Percentiles rank a stretch among this genome's conserved stretches.
Conservation (phyloP, 2,329 filamentous ascomycete species). For the Leptographium galeiforme region DNA sequence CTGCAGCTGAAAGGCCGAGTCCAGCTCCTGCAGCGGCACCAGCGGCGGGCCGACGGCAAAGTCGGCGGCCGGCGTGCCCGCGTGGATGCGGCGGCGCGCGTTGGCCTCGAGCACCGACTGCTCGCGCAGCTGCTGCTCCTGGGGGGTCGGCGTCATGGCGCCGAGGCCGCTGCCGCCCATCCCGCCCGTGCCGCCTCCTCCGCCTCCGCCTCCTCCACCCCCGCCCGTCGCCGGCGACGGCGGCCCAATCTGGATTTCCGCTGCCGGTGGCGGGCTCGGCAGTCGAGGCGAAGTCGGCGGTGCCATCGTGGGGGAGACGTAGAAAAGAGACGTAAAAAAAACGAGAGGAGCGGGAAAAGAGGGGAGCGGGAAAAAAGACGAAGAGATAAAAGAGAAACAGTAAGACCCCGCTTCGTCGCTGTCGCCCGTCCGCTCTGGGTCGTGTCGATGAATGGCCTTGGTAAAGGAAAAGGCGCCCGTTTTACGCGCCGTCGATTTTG, state of each 20-base stretch:
- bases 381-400: too few species aligned
- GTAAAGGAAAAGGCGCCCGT: too few species aligned
- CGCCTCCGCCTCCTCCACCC: background rate
- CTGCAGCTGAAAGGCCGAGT: constrained; percentile 93
- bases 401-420: too few species aligned
- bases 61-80: constrained; percentile 80
- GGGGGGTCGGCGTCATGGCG: constrained; percentile 29
- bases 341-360: too few species aligned
- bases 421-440: too few species aligned
- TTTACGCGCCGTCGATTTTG: too few species aligned
- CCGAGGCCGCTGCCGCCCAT: background rate
- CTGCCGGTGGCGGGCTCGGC: constrained; percentile 85
- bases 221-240: constrained; percentile 13
- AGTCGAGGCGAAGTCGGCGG: constrained; percentile 77
- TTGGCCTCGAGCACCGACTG: constrained; percentile 55
- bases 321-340: too few species aligned
- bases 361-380: too few species aligned
- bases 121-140: constrained; percentile 45
- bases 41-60: constrained; percentile 89
- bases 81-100: constrained; percentile 73
- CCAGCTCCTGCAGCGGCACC: constrained; percentile 78
- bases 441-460: too few species aligned
- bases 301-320: too few species aligned
- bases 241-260: constrained; percentile 75
- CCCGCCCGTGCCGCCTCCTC: constrained; percentile 4